Percentiles rank a stretch among this genome's conserved stretches.
phyloP scores from a whole-genome alignment of 2,329 filamentous ascomycete species.

The Fusarium drepaniforme region DNA sequence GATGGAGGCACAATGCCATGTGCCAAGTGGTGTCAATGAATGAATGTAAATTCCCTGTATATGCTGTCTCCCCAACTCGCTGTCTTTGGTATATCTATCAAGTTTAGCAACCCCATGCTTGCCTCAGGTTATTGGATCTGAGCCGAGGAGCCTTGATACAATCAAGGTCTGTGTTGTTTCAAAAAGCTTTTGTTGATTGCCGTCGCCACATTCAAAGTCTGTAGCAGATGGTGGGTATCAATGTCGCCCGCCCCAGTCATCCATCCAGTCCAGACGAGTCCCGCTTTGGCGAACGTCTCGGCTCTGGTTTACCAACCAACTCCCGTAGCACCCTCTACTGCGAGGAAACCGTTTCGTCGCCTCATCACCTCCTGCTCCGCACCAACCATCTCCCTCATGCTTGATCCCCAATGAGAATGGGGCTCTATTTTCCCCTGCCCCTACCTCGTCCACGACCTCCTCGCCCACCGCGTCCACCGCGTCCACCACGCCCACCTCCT shows the following conservation, averaged over 20 bases:
- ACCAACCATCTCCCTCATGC: conserved; percentile 14
- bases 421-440: conserved; percentile 43
- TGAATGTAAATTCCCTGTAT: not conserved
- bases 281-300: conserved; percentile 24
- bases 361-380: conserved; percentile 17
- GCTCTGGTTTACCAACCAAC: conserved; percentile 36
- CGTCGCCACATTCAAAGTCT: conserved; percentile 10
- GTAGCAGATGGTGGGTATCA: conserved; percentile 38
- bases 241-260: conserved; percentile 30
- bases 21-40: conserved; percentile 1
- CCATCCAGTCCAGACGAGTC: conserved; percentile 24
- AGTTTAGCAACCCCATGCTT: conserved; percentile 2
- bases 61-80: not conserved
- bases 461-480: conserved; percentile 44
- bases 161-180: conserved; percentile 25
- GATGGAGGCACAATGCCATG: not conserved
- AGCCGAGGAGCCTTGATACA: not conserved
- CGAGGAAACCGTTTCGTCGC: conserved; percentile 20
- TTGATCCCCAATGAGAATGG: conserved; percentile 1
- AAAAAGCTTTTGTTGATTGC: conserved; percentile 18
- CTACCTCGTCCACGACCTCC: conserved; percentile 46
- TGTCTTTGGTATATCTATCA: not conserved
- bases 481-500: conserved; percentile 39
- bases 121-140: conserved; percentile 11
- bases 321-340: conserved; percentile 20